These are phyloP conservation scores for Aegilops longissima DNA, from an alignment of 176 grass and related monocot genomes.

Conservation along the genomic window DNA sequence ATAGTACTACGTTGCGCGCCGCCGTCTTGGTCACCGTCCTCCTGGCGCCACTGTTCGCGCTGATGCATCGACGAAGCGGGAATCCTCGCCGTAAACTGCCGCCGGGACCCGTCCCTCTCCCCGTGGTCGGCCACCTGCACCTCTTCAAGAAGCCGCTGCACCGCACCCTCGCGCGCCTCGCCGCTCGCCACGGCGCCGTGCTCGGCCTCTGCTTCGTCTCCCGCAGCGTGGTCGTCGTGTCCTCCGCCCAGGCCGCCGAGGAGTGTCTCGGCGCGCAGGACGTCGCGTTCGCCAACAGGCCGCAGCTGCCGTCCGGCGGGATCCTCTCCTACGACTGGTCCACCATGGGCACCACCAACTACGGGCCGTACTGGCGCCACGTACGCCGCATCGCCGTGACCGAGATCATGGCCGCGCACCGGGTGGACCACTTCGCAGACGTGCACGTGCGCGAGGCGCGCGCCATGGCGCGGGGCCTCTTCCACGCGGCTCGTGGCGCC, in stretches of 20 bases:
- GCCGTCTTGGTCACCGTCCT: not conserved
- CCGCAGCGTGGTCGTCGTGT: conserved; percentile 42
- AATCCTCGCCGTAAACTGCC: not conserved
- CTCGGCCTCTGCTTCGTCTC: conserved; percentile 46
- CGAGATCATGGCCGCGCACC: conserved; percentile 10
- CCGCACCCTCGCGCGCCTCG: conserved; percentile 38
- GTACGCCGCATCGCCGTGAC: conserved; percentile 29
- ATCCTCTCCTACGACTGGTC: conserved; percentile 12
- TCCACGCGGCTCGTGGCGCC: not conserved
- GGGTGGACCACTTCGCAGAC: conserved; percentile 14
- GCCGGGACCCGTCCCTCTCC: conserved; percentile 27
- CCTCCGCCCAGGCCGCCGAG: conserved; percentile 20
- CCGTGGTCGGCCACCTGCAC: conserved; percentile 55
- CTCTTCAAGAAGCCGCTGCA: conserved; percentile 57
- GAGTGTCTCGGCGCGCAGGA: conserved; percentile 48
- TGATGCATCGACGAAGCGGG: not conserved
- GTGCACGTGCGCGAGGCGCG: conserved; percentile 19
- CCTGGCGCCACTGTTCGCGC: not conserved
- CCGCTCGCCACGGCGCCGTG: conserved; percentile 29
- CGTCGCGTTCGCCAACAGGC: conserved; percentile 3
- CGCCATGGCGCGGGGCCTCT: conserved; percentile 11
- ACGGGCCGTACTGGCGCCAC: conserved; percentile 30
- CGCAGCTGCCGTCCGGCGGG: not conserved
- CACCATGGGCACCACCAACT: conserved; percentile 30
- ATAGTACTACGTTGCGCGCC: not conserved